Evolutionary conservation across 176 grass and related monocot genomes (phyloP), one percentile per base, ranked within the genome.

Genomic region (Echinochloa phyllopogon): DNA sequence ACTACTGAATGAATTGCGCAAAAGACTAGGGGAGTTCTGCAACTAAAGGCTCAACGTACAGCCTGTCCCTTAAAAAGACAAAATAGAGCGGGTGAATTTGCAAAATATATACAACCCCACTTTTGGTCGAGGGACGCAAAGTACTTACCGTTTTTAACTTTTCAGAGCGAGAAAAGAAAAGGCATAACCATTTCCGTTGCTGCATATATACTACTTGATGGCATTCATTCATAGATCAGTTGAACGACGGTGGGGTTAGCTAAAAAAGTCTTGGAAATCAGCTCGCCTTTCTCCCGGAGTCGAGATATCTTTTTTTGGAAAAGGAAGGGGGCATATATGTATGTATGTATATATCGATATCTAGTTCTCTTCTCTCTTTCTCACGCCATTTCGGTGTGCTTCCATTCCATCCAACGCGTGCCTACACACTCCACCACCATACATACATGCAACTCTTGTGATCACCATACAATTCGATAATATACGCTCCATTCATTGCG

Each of bases 381-480:
- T 82, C 83, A 85, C 83, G 47, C 53, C 15, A 82, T 82, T 82
- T 72, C 49, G 45, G 55, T 70, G 88, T 70, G 88, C 18, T 77
- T 23, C 21, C 43, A 72, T 72, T 5, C 44, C 45, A 38, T 36
- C 51, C 40, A 63, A 77, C 45, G 15, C 74, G 37, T 85, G 62
- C 21, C 65, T 53, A 49, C 29, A 33, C 83, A 85, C 83, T 89
- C 71, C 77, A 74, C 61, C 33, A 56, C 52, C 39, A 76, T 70
- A 27, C 70, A 65, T 55, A 17, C 62, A 82, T 76, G 87, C 83
- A 45, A 82, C 20, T 63, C 72, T 65, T 82, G 83, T 68, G 82
- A 65, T n/a, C 40, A 64, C 29, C 29, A 33, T 33, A 33, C 29
- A 33, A 33, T 33, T 33, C 29, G 2, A 33, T 33, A 33, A 33